Evolutionary conservation across 2,329 filamentous ascomycete genomes (phyloP), one percentile per base, ranked within the genome.

Genomic region (Graphium sp.): DNA sequence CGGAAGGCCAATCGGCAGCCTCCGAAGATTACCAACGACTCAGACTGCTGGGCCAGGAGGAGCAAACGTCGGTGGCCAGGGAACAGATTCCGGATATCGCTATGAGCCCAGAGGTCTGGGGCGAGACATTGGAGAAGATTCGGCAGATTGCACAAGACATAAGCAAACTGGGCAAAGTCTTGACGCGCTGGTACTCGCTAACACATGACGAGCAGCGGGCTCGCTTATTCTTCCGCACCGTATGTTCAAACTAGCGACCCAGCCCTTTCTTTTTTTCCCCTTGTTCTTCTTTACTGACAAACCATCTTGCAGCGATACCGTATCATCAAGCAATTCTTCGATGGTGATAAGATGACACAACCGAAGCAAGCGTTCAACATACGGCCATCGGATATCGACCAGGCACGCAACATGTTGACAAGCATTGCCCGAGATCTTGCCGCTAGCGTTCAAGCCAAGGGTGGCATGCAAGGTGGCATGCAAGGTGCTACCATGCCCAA

Each of bases 381-480:
- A 12, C 50, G 46, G n/a, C 42, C 49, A 0, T 39, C 50, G 4
- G 69, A 74, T 28, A 42, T 73, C 14, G 61, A 70, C 17, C 48
- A 58, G 16, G 55, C 56, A 18, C 50, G 52, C 28, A 45, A 40
- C 5, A 50, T 72, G 45, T 40, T 71, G 7, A 53, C 60, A 36
- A 56, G 52, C 29, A 71, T 74, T 53, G 52, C 53, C 2, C 58
- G 56, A 35, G 66, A 72, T 30, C n/a, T n/a, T n/a, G n/a, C n/a
- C 10, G 32, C 34, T 25, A 43, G 36, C 28, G 40, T 41, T 34
- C 44, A 45, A 32, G n/a, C n/a, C n/a, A n/a, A n/a, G n/a, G n/a
- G n/a, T n/a, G n/a, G n/a, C n/a, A n/a, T n/a, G 14, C 28, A 24
- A 19, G 22, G 22, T 4, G 26, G 14, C 9, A 20, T 11, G 15